phyloP scores from a whole-genome alignment of 1,284 basidiomycete genomes.

The Ceratobasidium sp. region DNA sequence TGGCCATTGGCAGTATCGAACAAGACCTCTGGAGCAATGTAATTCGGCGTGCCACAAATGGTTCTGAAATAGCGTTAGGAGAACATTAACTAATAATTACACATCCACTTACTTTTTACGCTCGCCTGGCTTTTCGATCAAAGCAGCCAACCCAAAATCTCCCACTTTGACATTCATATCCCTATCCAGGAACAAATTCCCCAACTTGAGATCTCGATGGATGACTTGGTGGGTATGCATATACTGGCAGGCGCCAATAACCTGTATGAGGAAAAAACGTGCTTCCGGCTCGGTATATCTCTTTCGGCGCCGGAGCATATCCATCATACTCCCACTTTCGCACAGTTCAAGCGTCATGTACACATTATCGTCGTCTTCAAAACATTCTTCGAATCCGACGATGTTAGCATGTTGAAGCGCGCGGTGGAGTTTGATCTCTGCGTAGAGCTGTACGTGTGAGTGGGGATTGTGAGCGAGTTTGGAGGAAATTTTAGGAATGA shows the following conservation, averaged over 20 bases:
- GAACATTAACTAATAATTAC: neutral
- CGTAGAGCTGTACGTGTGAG: slow-evolving; percentile 86
- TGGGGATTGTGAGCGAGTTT: slow-evolving; percentile 50
- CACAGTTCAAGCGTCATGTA: slow-evolving; percentile 98
- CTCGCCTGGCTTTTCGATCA: slow-evolving; percentile 96
- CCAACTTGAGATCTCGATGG: slow-evolving; percentile 95
- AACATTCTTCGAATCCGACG: slow-evolving; percentile 92
- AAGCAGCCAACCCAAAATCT: slow-evolving; percentile 96
- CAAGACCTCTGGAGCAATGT: slow-evolving; percentile 97
- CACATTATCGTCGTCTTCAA: slow-evolving; percentile 95
- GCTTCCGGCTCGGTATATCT: slow-evolving; percentile 94
- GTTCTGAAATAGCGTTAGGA: slow-evolving; percentile 64
- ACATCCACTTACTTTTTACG: slow-evolving; percentile 79
- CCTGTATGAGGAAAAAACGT: slow-evolving; percentile 92
- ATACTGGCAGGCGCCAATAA: slow-evolving; percentile 95
- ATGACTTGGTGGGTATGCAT: slow-evolving; percentile 98
- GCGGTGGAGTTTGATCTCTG: slow-evolving; percentile 98
- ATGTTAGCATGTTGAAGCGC: slow-evolving; percentile 94
- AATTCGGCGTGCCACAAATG: slow-evolving; percentile 98
- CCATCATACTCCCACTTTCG: slow-evolving; percentile 85
- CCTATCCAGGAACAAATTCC: slow-evolving; percentile 92
- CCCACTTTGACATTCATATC: slow-evolving; percentile 97
- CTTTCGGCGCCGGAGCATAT: slow-evolving; percentile 88
- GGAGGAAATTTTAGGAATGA: slow-evolving; percentile 15
- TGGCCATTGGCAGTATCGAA: slow-evolving; percentile 97